Evolutionary conservation across 108 stramenopile species (phyloP).

Genomic region (Thalassiosira profunda): DNA sequence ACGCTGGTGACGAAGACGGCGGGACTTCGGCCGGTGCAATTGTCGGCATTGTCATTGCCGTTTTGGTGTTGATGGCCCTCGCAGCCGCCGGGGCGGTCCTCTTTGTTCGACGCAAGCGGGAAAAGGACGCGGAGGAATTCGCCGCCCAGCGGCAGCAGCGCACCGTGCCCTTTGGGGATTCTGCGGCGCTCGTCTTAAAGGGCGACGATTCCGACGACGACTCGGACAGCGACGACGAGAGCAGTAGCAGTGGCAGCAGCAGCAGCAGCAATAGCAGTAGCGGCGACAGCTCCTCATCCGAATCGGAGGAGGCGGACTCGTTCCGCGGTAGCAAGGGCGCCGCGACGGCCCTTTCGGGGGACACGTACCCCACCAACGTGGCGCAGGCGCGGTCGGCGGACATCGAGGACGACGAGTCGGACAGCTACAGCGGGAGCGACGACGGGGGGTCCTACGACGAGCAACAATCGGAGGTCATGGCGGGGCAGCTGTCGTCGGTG

Average conservation of each 20-base stretch:
- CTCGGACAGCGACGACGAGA: constrained; percentile 41
- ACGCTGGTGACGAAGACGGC: constrained; percentile 7
- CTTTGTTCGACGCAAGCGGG: constrained; percentile 11
- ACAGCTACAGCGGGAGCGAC: neutral
- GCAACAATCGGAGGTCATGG: no score
- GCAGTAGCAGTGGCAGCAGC: no score
- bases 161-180: constrained; percentile 19
- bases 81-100: neutral
- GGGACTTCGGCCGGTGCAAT: constrained; percentile 34
- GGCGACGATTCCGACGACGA: constrained; percentile 16
- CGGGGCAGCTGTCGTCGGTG: neutral
- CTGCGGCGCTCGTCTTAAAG: neutral
- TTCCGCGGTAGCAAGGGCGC: no score
- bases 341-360: constrained; percentile 32
- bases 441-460: neutral
- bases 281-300: constrained; percentile 15
- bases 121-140: constrained; percentile 19
- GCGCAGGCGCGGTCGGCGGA: constrained; percentile 35
- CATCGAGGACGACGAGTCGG: constrained; percentile 27
- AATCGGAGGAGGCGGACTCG: constrained; percentile 8
- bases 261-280: no score
- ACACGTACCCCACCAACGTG: constrained; percentile 31
- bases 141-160: constrained; percentile 1
- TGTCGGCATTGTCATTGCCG: constrained; percentile 20
- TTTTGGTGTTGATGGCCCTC: constrained; percentile 10